Evolutionary conservation across 345 rosid genomes (phyloP).

Genomic region (Eucalyptus pumila): DNA sequence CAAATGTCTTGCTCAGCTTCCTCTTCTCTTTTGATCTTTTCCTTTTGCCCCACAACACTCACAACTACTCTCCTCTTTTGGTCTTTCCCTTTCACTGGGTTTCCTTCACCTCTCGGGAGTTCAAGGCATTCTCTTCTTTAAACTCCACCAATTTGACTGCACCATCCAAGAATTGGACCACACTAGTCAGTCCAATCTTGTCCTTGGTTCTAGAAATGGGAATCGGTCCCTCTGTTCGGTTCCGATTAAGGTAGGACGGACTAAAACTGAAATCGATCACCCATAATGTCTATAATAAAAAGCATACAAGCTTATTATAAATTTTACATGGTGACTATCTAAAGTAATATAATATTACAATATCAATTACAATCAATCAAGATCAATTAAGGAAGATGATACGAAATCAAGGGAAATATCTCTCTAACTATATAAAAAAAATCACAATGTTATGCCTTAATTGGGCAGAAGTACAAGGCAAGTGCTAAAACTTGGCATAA

Average conservation of each 20-base stretch:
- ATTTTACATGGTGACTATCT: too few relatives aligned
- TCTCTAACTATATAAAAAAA: neutral
- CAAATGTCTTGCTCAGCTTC: neutral
- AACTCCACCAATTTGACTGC: neutral
- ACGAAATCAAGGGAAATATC: neutral
- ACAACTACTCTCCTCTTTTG: neutral
- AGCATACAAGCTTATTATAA: neutral
- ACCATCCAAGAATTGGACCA: rapidly evolving
- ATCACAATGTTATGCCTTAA: neutral
- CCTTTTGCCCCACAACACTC: too few relatives aligned
- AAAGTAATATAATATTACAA: neutral
- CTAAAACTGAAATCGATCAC: neutral
- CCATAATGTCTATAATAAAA: neutral
- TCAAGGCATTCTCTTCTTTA: neutral
- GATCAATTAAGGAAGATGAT: neutral
- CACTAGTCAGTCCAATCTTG: neutral
- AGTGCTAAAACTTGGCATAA: too few relatives aligned
- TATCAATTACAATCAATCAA: neutral
- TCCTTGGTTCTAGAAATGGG: rapidly evolving
- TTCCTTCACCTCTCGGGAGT: neutral
- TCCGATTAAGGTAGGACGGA: too few relatives aligned
- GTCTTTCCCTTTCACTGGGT: neutral
- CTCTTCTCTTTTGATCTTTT: neutral
- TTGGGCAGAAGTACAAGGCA: neutral
- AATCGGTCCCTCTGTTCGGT: rapidly evolving